These are phyloP conservation scores for Emericellopsis cladophorae DNA, from an alignment of 2,329 filamentous ascomycete species.

Conservation along the genomic window DNA sequence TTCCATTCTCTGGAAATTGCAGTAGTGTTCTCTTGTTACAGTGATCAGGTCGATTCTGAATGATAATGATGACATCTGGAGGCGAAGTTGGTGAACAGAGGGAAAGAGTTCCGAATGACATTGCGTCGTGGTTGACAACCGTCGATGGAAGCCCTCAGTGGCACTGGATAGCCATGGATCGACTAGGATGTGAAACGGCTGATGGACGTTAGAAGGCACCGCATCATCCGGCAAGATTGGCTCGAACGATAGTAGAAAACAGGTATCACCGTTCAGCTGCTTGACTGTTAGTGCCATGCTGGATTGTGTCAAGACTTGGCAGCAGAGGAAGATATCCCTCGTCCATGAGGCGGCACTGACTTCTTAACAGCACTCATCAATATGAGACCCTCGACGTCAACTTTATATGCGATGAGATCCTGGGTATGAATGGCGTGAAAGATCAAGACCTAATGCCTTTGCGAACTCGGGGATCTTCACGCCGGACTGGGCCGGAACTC, in stretches of 20 bases:
- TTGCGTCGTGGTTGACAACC: constrained; percentile 47
- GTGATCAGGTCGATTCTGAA: constrained; percentile 45
- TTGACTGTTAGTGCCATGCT: constrained; percentile 51
- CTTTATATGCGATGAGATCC: too few species aligned
- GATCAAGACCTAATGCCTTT: too few species aligned
- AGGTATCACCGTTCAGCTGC: constrained; percentile 51
- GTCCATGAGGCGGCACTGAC: too few species aligned
- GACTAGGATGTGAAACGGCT: constrained; percentile 53
- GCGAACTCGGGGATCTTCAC: too few species aligned
- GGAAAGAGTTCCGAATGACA: constrained; percentile 41
- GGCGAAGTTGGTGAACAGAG: constrained; percentile 27
- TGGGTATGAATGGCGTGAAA: too few species aligned
- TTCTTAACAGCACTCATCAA: too few species aligned
- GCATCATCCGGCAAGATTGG: constrained; percentile 24
- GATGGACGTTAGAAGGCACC: constrained; percentile 5
- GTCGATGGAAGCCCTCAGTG: constrained; percentile 24
- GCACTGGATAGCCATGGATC: constrained; percentile 35
- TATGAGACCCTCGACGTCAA: too few species aligned
- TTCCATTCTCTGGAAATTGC: constrained; percentile 40
- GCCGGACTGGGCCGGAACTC: too few species aligned
- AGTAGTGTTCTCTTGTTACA: constrained; percentile 58
- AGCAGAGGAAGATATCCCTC: too few species aligned
- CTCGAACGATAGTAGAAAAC: constrained; percentile 51
- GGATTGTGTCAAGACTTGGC: not conserved
- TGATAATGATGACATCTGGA: constrained; percentile 31